Conservation (phyloP, 1,284 basidiomycete genomes). For the Leccinum proliferum region DNA sequence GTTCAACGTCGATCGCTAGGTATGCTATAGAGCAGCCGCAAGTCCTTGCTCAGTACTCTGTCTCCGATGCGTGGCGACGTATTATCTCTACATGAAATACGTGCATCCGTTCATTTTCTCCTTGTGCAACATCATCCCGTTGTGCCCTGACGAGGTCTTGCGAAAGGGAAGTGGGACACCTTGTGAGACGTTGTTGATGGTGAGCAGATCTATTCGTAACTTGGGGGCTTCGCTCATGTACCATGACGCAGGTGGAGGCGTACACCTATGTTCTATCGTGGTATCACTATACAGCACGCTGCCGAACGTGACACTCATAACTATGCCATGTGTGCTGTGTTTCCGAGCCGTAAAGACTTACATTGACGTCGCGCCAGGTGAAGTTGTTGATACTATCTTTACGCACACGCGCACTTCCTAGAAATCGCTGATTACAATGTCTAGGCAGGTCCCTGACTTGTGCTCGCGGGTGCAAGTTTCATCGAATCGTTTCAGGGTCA, state of each 20-base stretch:
- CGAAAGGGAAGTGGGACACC: conserved; percentile 96
- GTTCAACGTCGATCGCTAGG: conserved; percentile 35
- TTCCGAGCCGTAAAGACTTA: too few species aligned
- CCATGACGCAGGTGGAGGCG: conserved; percentile 80
- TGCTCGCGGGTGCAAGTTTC: too few species aligned
- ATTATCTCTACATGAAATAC: conserved; percentile 99
- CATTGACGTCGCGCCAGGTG: too few species aligned
- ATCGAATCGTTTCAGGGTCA: too few species aligned
- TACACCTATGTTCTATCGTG: conserved; percentile 34
- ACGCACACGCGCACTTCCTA: too few species aligned
- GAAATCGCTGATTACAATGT: too few species aligned
- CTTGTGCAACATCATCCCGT: conserved; percentile 97
- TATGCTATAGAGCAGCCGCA: conserved; percentile 98
- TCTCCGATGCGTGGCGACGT: conserved; percentile 99
- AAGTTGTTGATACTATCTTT: too few species aligned
- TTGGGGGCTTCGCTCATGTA: conserved; percentile 3
- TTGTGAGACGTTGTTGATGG: conserved; percentile 98
- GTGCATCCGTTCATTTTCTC: conserved; percentile 99
- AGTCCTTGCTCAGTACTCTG: conserved; percentile 94
- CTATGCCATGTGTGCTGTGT: too few species aligned
- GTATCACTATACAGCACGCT: too few species aligned
- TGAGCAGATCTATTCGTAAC: conserved; percentile 33
- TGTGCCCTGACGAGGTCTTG: conserved; percentile 95
- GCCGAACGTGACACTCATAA: too few species aligned
- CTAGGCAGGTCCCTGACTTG: too few species aligned